Percentiles rank a stretch among this genome's conserved stretches.
phyloP scores from a whole-genome alignment of 2,329 filamentous ascomycete species.

The Leptographium procerum region DNA sequence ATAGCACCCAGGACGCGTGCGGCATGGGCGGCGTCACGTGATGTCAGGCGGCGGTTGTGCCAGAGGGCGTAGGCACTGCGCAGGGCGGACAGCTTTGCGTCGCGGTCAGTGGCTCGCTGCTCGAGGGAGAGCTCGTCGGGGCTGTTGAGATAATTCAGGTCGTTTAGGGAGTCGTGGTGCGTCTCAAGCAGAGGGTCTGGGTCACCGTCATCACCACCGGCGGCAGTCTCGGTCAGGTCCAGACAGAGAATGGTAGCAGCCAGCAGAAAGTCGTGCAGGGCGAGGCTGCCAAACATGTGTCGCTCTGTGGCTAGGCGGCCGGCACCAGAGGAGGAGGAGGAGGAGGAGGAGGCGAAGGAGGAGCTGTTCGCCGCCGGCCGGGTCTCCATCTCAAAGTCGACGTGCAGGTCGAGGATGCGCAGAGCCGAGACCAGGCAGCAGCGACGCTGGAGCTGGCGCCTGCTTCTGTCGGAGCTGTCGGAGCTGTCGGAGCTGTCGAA shows the following conservation, averaged over 20 bases:
- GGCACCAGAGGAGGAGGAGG: constrained; percentile 24
- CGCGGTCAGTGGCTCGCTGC: constrained; percentile 5
- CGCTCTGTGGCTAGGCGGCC: constrained; percentile 39
- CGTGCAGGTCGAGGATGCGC: constrained; percentile 35
- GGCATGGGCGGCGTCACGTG: constrained; percentile 34
- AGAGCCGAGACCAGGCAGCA: constrained; percentile 40
- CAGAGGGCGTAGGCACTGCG: constrained; percentile 32
- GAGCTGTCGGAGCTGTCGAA: too few species aligned
- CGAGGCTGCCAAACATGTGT: constrained; percentile 45
- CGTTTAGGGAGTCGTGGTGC: too few species aligned
- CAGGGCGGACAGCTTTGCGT: constrained; percentile 27
- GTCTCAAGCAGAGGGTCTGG: too few species aligned
- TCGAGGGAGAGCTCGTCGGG: neutral
- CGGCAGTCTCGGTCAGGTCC: constrained; percentile 27
- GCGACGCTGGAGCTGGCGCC: constrained; percentile 32
- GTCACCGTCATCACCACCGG: neutral
- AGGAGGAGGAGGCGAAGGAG: too few species aligned
- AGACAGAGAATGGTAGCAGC: constrained; percentile 50
- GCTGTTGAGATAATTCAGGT: too few species aligned
- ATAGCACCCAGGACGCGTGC: constrained; percentile 33
- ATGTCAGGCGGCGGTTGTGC: constrained; percentile 25
- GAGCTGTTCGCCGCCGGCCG: constrained; percentile 22
- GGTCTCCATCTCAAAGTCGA: constrained; percentile 34
- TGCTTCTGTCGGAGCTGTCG: too few species aligned
- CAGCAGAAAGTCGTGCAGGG: constrained; percentile 49